Conservation (phyloP, 2,329 filamentous ascomycete genomes). For the Acarospora socialis region DNA sequence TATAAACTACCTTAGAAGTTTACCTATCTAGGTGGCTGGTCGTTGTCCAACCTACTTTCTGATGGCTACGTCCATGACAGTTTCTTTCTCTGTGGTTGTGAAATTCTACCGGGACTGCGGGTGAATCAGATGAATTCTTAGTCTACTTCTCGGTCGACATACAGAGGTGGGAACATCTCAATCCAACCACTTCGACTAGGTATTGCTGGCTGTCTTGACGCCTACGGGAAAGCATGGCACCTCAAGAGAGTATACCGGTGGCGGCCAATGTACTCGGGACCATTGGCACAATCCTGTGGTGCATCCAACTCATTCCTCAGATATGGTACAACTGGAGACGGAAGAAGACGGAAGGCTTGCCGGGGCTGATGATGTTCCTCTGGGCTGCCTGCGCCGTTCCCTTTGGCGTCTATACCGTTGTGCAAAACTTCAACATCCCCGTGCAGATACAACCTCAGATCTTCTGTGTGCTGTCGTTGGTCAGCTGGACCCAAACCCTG, state of each 20-base stretch:
- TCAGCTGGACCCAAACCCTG: slow-evolving; percentile 39
- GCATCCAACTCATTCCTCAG: slow-evolving; percentile 26
- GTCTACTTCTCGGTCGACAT: too few species aligned
- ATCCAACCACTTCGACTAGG: too few species aligned
- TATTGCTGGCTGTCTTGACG: too few species aligned
- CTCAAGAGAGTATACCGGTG: slow-evolving; percentile 19
- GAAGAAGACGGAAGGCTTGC: slow-evolving; percentile 48
- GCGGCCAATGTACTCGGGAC: slow-evolving; percentile 27
- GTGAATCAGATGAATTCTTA: too few species aligned
- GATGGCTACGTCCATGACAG: too few species aligned
- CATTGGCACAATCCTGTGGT: slow-evolving; percentile 29
- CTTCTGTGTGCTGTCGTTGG: slow-evolving; percentile 34
- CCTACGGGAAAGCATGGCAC: slow-evolving; percentile 11
- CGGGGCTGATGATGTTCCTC: slow-evolving; percentile 46
- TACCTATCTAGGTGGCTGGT: too few species aligned
- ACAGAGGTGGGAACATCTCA: too few species aligned
- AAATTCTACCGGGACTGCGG: too few species aligned
- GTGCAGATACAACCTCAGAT: slow-evolving; percentile 41
- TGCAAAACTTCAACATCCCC: slow-evolving; percentile 41
- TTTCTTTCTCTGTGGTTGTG: too few species aligned
- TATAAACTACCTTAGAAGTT: too few species aligned
- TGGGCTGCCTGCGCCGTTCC: slow-evolving; percentile 44
- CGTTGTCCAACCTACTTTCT: too few species aligned
- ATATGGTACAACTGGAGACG: slow-evolving; percentile 50
- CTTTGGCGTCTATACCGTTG: slow-evolving; percentile 38